Conservation (phyloP, 345 rosid genomes). For the Aquilaria yunnanensis region DNA sequence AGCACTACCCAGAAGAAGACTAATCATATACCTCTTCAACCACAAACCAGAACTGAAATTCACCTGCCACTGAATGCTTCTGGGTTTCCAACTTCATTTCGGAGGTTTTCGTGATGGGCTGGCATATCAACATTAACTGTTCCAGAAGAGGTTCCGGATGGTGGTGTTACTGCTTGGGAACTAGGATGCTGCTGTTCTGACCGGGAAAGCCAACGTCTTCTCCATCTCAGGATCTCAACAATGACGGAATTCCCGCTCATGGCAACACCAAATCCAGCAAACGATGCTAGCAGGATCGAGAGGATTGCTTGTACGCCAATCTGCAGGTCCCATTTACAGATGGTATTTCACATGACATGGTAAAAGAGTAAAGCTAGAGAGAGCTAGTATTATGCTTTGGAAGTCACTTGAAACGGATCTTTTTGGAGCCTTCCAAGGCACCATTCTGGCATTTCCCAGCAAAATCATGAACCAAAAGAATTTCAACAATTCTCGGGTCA, state of each 20-base stretch:
- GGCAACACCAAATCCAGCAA: conserved; percentile 76
- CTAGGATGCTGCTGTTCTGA: conserved; percentile 15
- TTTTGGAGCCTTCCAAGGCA: too few species aligned
- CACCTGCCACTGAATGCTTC: conserved; percentile 13
- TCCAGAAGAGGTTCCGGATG: conserved; percentile 31
- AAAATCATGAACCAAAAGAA: neutral
- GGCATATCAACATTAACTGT: conserved; percentile 11
- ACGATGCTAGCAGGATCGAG: conserved; percentile 70
- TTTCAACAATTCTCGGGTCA: neutral
- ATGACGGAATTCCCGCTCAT: conserved; percentile 81
- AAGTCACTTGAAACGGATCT: neutral
- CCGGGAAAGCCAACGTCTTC: conserved; percentile 40
- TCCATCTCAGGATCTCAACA: conserved; percentile 76
- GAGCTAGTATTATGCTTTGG: neutral
- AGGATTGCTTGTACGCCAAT: conserved; percentile 64
- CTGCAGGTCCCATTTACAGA: conserved; percentile 20
- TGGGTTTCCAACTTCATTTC: conserved; percentile 16
- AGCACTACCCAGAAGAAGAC: too few species aligned
- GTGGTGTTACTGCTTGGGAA: conserved; percentile 18
- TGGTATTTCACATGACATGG: too few species aligned
- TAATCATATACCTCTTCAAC: too few species aligned
- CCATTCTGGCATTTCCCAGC: too few species aligned
- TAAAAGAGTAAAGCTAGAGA: neutral
- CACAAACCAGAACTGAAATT: neutral
- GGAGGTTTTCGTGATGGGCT: conserved; percentile 9